Conservation (phyloP, 2,329 filamentous ascomycete genomes). For the Westerdykella ornata region DNA sequence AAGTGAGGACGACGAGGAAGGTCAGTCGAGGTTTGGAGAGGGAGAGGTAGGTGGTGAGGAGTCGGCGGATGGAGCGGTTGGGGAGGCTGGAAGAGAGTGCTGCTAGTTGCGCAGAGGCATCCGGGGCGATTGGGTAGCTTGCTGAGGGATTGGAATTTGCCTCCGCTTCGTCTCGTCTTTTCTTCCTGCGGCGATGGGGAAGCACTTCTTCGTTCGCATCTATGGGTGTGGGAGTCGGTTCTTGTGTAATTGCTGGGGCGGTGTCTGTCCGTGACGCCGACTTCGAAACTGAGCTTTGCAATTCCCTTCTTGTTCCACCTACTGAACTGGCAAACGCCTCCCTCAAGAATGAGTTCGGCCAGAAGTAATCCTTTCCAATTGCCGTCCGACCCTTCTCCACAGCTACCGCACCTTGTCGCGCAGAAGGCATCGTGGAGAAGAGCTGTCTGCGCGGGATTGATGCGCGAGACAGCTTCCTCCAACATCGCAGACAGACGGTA, state of each 20-base stretch:
- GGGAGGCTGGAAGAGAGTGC: conserved; percentile 52
- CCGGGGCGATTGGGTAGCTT: conserved; percentile 43
- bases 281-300: conserved; percentile 27
- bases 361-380: conserved; percentile 37
- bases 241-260: conserved; percentile 4
- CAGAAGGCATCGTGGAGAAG: conserved; percentile 23
- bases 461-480: conserved; percentile 22
- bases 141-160: conserved; percentile 10
- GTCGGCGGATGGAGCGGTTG: conserved; percentile 54
- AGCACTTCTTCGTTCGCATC: conserved; percentile 22
- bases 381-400: conserved; percentile 24
- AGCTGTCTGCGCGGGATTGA: conserved; percentile 18
- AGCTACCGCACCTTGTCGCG: conserved; percentile 25
- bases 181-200: conserved; percentile 32
- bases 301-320: conserved; percentile 18
- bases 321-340: conserved; percentile 24
- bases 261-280: conserved; percentile 6
- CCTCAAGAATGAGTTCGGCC: conserved; percentile 31
- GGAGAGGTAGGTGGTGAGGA: conserved; percentile 74
- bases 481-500: conserved; percentile 31
- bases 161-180: conserved; percentile 19
- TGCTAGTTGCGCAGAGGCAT: conserved; percentile 57
- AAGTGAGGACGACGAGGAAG: conserved; percentile 82
- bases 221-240: conserved; percentile 6
- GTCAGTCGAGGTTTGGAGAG: conserved; percentile 94